A percentile compares a stretch with the other conserved stretches of the same genome.
phyloP scores from a whole-genome alignment of 768 basidiomycete genomes.

The Pulveroboletus frians region DNA sequence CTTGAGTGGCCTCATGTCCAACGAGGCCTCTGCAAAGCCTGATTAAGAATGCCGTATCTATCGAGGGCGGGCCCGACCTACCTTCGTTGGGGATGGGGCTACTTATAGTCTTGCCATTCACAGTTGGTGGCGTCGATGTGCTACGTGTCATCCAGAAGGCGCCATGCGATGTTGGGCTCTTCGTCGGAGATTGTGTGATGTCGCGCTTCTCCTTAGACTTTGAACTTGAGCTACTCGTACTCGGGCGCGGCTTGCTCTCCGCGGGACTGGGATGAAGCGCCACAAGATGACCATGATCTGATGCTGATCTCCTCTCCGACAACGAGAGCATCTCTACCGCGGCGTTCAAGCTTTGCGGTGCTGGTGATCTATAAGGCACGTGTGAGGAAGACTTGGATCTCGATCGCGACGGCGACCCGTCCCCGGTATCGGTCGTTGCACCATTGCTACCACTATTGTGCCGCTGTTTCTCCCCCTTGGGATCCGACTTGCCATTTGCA shows the following conservation, averaged over 20 bases:
- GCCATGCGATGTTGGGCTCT: slow-evolving; percentile 35
- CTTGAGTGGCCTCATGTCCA: slow-evolving; percentile 73
- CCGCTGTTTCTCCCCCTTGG: slow-evolving; percentile 33
- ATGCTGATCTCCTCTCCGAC: slow-evolving; percentile 27
- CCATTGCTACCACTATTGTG: slow-evolving; percentile 24
- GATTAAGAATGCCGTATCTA: neutral
- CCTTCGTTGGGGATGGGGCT: slow-evolving; percentile 66
- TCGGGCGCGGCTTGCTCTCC: slow-evolving; percentile 30
- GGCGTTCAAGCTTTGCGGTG: slow-evolving; percentile 67
- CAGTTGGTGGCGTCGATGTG: slow-evolving; percentile 36
- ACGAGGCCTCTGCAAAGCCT: slow-evolving; percentile 48
- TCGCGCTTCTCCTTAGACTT: slow-evolving; percentile 30
- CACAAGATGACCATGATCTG: slow-evolving; percentile 25
- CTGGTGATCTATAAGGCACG: slow-evolving; percentile 49
- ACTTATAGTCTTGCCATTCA: slow-evolving; percentile 64
- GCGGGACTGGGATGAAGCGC: slow-evolving; percentile 11
- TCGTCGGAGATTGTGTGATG: slow-evolving; percentile 40
- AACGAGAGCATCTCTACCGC: slow-evolving; percentile 58
- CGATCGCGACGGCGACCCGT: slow-evolving; percentile 42
- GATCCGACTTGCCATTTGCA: slow-evolving; percentile 30
- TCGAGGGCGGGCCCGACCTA: slow-evolving; percentile 27
- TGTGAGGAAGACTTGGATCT: slow-evolving; percentile 53
- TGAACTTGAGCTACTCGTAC: slow-evolving; percentile 27
- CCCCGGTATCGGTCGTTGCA: slow-evolving; percentile 26
- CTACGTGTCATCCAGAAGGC: slow-evolving; percentile 33